Percentiles rank a stretch among this genome's conserved stretches.
Evolutionary conservation across 1,284 basidiomycete species (phyloP).

Genomic region (Tylopilus orsonianus): DNA sequence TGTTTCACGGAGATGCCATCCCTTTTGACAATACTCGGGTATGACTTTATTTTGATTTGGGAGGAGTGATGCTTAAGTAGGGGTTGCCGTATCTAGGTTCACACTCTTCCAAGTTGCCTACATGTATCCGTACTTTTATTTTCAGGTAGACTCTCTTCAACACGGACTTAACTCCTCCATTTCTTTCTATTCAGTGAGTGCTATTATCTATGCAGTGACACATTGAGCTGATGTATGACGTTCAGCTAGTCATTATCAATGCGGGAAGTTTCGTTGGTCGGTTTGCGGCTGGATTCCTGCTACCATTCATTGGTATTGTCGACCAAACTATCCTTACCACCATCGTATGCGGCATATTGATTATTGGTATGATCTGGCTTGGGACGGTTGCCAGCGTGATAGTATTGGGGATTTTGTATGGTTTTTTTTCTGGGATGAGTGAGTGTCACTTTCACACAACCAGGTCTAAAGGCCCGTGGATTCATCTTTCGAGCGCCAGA

Average conservation of each 20-base stretch:
- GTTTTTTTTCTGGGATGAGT: conserved; percentile 50
- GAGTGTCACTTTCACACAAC: conserved; percentile 12
- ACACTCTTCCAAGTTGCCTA: conserved; percentile 23
- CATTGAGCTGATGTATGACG: background rate
- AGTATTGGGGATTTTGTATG: conserved; percentile 47
- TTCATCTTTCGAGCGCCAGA: conserved; percentile 9
- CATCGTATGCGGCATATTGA: conserved; percentile 25
- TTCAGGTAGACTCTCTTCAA: conserved; percentile 29
- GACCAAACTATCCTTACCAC: conserved; percentile 40
- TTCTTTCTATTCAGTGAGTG: conserved; percentile 32
- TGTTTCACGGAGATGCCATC: conserved; percentile 27
- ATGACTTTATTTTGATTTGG: background rate
- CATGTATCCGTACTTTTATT: conserved; percentile 32
- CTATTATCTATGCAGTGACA: background rate
- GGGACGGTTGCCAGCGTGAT: conserved; percentile 41
- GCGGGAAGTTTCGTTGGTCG: conserved; percentile 42
- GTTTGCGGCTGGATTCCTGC: conserved; percentile 37
- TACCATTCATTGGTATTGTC: conserved; percentile 39
- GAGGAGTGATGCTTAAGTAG: background rate
- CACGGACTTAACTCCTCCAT: conserved; percentile 27
- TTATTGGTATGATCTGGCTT: conserved; percentile 45
- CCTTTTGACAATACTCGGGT: conserved; percentile 30
- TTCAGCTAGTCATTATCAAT: conserved; percentile 46
- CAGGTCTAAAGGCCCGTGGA: background rate
- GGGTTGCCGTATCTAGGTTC: conserved; percentile 10